Percentiles rank a stretch among this genome's conserved stretches.
Evolutionary conservation across 495 filamentous ascomycete genomes (phyloP).

Genomic region (Filosporella fistucella): DNA sequence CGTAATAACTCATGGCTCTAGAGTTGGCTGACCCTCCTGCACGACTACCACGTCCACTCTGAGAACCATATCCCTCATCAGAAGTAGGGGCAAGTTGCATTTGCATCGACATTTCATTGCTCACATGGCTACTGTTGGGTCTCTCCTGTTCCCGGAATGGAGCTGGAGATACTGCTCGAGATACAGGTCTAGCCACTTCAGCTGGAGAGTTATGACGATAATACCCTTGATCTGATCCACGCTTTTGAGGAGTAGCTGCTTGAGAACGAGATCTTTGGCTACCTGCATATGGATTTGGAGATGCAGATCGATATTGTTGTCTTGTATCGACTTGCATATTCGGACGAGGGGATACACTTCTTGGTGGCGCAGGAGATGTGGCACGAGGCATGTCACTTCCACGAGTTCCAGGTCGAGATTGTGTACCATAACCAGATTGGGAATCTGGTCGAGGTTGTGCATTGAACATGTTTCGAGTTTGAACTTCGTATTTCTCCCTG

Average conservation of each 20-base stretch:
- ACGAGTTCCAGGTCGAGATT: conserved; percentile 35
- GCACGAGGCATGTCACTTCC: conserved; percentile 45
- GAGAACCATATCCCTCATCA: conserved; percentile 50
- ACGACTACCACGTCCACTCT: conserved; percentile 34
- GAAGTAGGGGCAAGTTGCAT: conserved; percentile 64
- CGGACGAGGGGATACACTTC: conserved; percentile 48
- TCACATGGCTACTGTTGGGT: conserved; percentile 52
- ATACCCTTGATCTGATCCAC: conserved; percentile 52
- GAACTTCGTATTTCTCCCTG: conserved; percentile 77
- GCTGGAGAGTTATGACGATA: conserved; percentile 52
- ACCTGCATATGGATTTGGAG: conserved; percentile 46
- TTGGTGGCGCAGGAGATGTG: conserved; percentile 43
- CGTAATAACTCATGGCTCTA: conserved; percentile 58
- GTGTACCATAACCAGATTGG: conserved; percentile 16
- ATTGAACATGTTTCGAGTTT: conserved; percentile 75
- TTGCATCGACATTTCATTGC: conserved; percentile 62
- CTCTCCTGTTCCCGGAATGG: conserved; percentile 54
- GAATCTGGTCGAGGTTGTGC: conserved; percentile 19
- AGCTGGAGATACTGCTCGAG: conserved; percentile 53
- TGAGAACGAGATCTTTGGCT: conserved; percentile 34
- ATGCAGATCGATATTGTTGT: conserved; percentile 40
- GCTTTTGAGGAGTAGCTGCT: conserved; percentile 35
- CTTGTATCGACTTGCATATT: conserved; percentile 30
- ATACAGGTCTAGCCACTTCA: conserved; percentile 33
- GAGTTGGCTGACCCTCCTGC: conserved; percentile 22